These are phyloP conservation scores for Durio zibethinus DNA, from an alignment of 345 rosid species.

Conservation along the genomic window DNA sequence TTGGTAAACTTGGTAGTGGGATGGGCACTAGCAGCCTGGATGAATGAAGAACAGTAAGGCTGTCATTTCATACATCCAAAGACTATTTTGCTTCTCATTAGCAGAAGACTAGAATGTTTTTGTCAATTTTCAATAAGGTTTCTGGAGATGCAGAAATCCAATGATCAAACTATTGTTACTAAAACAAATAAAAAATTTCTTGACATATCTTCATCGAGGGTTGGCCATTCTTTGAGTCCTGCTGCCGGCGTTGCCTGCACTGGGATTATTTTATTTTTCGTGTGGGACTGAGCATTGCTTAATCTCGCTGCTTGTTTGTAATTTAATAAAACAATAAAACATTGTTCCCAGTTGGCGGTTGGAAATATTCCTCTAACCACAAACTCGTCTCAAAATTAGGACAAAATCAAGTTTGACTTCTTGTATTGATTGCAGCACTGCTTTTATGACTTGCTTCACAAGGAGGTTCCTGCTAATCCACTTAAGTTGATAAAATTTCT, in stretches of 20 bases:
- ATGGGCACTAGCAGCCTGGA: constrained; percentile 9
- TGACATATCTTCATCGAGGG: background rate
- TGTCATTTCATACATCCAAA: background rate
- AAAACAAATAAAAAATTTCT: background rate
- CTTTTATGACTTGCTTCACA: background rate
- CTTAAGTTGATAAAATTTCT: background rate
- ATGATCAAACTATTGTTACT: background rate
- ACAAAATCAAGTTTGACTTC: background rate
- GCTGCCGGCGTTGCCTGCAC: background rate
- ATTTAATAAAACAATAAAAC: background rate
- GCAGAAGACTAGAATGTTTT: background rate
- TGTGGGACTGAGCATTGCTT: background rate
- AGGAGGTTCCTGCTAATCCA: background rate
- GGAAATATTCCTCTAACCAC: background rate
- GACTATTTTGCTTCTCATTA: background rate
- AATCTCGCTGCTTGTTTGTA: background rate
- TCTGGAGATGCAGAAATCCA: background rate
- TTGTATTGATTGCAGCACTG: background rate
- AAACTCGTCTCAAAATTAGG: background rate
- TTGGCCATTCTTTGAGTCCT: background rate
- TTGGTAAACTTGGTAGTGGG: constrained; percentile 20
- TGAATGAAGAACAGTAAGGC: background rate
- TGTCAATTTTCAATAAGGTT: background rate
- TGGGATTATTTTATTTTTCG: background rate
- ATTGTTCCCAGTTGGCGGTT: constrained; percentile 17